Evolutionary conservation across 164 flowering plant species (phyloP).

Genomic region (Stephania cephalantha): DNA sequence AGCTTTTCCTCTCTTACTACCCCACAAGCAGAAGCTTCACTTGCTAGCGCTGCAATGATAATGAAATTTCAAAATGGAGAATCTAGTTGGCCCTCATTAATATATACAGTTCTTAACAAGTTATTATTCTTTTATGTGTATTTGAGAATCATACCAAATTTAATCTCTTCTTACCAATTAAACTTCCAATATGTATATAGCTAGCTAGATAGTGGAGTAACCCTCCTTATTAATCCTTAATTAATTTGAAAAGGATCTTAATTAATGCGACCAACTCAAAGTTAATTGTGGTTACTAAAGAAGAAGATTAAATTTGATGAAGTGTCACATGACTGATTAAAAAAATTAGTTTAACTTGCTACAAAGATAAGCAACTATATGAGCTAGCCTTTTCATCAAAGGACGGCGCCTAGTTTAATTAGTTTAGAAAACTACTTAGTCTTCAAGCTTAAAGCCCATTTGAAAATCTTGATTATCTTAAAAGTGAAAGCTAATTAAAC

Average conservation of each 20-base stretch:
- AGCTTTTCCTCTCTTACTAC: background rate
- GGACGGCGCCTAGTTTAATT: background rate
- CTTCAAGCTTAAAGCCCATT: conserved; percentile 2
- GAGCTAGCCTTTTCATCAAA: background rate
- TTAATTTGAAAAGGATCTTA: background rate
- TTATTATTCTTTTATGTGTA: background rate
- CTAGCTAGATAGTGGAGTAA: no score
- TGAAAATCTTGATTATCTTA: conserved; percentile 9
- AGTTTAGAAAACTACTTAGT: background rate
- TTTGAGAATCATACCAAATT: background rate
- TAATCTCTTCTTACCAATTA: no score
- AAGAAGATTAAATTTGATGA: background rate
- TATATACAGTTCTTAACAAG: background rate
- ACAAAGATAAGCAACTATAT: background rate
- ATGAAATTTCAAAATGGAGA: background rate
- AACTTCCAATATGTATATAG: no score
- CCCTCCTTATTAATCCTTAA: no score
- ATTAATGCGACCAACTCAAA: background rate
- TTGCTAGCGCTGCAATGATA: background rate
- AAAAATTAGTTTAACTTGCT: background rate
- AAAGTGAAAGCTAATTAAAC: conserved; percentile 6
- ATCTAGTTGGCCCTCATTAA: background rate
- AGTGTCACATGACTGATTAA: background rate
- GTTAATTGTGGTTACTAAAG: background rate
- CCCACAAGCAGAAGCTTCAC: background rate